Base-by-base conservation (phyloP, 1,139 yeast genomes). In the Debaryomyces subglobosus region DNA sequence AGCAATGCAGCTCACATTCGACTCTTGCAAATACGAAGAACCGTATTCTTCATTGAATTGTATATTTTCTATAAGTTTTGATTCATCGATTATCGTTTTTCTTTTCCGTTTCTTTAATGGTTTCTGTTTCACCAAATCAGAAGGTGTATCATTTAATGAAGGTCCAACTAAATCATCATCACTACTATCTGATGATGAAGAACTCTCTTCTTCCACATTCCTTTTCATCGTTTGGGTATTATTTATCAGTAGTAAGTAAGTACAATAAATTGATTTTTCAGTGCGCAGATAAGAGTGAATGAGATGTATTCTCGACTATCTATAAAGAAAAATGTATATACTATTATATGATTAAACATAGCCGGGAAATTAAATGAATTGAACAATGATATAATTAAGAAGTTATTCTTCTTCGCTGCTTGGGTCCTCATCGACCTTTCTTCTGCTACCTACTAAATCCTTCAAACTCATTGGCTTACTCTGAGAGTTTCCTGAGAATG, bases 391-490 rank as follows among this genome's bases (percentile, higher is more conserved):
- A 6, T 20, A 15, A 13, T 4, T 7, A 36, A 29, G 20, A 15
- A n/a, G 3, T 34, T 71, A 74, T 53, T 74, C 80, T 51, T 72
- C 78, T 51, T 75, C 72, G 50, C 77, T 72, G 47, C 71, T 66
- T 43, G 59, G 54, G 50, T 71, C 74, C 37, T 67, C 71, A 27
- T 60, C 59, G 13, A 50, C 52, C 9, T 49, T 52, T 12, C 53
- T 59, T 4, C 48, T 49, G 4, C 69, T 72, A 5, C 74, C 74
- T 50, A 71, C 62, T 34, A 71, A 61, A 33, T 72, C 75, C 42
- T 76, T 60, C 49, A 74, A 61, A 57, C 79, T 74, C 65, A 68
- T 70, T 2, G 79, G 79, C 49, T 62, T 69, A 39, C 57, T 60
- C 13, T 47, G 49, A 10, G 56, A 32, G 8, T 43, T 36, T 5